These are phyloP conservation scores for Rosellinia necatrix DNA, from an alignment of 2,329 filamentous ascomycete genomes.

Conservation along the genomic window DNA sequence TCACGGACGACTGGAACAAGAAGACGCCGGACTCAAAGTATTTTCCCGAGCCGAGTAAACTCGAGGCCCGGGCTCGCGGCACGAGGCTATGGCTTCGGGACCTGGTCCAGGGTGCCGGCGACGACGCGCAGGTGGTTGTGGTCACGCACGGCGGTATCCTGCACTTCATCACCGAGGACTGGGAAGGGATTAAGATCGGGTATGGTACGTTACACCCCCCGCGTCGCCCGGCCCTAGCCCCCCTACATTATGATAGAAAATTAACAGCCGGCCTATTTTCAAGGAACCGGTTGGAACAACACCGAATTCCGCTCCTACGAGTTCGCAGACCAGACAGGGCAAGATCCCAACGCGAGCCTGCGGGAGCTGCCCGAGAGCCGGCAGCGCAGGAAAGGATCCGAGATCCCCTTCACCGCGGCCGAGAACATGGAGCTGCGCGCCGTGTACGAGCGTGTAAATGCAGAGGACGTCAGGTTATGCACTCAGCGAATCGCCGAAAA, in stretches of 20 bases:
- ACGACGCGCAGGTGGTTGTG: constrained; percentile 69
- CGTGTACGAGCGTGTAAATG: constrained; percentile 39
- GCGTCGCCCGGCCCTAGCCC: too few species aligned
- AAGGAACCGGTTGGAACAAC: constrained; percentile 75
- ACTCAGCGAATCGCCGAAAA: constrained; percentile 1
- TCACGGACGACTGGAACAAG: constrained; percentile 72
- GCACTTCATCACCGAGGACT: constrained; percentile 86
- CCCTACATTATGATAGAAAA: constrained; percentile 2
- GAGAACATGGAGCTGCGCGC: constrained; percentile 53
- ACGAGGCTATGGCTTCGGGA: constrained; percentile 64
- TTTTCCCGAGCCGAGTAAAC: constrained; percentile 54
- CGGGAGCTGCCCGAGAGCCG: constrained; percentile 56
- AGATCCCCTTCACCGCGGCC: constrained; percentile 47
- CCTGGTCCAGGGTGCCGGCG: constrained; percentile 45
- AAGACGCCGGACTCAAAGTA: constrained; percentile 59
- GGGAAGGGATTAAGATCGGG: constrained; percentile 60
- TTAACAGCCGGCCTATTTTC: not conserved
- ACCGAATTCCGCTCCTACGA: constrained; percentile 72
- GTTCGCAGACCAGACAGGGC: constrained; percentile 59
- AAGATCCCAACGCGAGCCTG: constrained; percentile 53
- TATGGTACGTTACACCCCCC: constrained; percentile 43
- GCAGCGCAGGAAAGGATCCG: constrained; percentile 48
- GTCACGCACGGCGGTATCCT: constrained; percentile 84
- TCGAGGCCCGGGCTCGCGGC: constrained; percentile 64
- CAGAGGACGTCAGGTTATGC: constrained; percentile 10